A percentile compares a stretch with the other conserved stretches of the same genome.
Evolutionary conservation across 345 rosid genomes (phyloP).

Genomic region (Bruguiera parviflora): DNA sequence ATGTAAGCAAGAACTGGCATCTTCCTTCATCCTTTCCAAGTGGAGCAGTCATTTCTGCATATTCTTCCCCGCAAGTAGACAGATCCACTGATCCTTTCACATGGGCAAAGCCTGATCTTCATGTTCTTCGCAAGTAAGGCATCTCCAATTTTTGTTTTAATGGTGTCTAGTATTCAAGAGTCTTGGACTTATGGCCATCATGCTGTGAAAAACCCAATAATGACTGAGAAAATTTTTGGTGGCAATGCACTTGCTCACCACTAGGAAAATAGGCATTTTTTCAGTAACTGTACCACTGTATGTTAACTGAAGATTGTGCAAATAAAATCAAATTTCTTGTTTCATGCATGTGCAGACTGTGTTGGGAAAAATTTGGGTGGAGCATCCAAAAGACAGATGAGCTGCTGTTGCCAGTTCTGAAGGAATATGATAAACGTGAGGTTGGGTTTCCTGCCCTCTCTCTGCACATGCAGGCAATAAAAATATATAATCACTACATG

Average conservation of each 20-base stretch:
- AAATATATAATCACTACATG: neutral
- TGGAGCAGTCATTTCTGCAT: constrained; percentile 77
- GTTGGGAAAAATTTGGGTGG: constrained; percentile 98
- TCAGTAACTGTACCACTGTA: too few relatives aligned
- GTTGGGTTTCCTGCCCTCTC: constrained; percentile 31
- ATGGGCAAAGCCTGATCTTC: constrained; percentile 92
- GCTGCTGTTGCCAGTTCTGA: constrained; percentile 77
- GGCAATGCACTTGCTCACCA: neutral
- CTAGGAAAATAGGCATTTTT: neutral
- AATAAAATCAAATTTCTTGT: neutral
- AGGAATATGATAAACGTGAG: constrained; percentile 88
- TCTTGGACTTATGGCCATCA: neutral
- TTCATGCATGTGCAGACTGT: constrained; percentile 47
- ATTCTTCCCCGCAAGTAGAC: constrained; percentile 84
- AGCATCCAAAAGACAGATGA: constrained; percentile 74
- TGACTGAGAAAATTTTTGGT: too few relatives aligned
- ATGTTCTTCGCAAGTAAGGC: constrained; percentile 65
- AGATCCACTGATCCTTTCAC: constrained; percentile 80
- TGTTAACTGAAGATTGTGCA: neutral
- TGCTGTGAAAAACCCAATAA: too few relatives aligned
- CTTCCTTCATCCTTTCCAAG: constrained; percentile 87
- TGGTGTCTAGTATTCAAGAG: constrained; percentile 1
- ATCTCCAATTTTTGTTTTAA: constrained; percentile 14
- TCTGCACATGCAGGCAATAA: neutral
- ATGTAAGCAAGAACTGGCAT: constrained; percentile 99